Conservation (phyloP, 2,329 filamentous ascomycete genomes). For the Fusarium concolor region DNA sequence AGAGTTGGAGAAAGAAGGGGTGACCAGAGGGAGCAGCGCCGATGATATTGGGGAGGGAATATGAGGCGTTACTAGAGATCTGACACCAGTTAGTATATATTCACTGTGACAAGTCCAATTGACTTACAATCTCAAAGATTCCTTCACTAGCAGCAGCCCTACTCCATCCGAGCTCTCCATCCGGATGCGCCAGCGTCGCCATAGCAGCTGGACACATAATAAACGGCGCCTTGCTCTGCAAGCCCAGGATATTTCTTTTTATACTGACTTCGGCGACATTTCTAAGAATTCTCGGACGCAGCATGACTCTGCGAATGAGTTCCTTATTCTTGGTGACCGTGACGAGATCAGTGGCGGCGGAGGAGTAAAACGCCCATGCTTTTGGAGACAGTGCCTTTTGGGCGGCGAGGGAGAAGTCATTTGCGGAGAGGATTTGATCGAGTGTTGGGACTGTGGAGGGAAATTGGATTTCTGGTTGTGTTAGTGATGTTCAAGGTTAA, state of each 20-base stretch:
- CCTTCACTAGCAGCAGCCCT: constrained; percentile 45
- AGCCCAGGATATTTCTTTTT: constrained; percentile 65
- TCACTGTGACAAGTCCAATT: too few species aligned
- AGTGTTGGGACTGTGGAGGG: constrained; percentile 34
- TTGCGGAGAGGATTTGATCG: constrained; percentile 44
- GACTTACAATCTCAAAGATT: constrained; percentile 45
- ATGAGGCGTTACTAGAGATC: constrained; percentile 47
- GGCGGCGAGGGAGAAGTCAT: constrained; percentile 71
- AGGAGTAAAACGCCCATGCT: constrained; percentile 77
- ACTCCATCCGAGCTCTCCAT: constrained; percentile 65
- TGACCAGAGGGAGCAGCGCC: constrained; percentile 37
- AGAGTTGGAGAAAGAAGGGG: constrained; percentile 58
- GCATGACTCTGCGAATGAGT: constrained; percentile 65
- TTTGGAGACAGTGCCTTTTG: constrained; percentile 67
- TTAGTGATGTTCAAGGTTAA: neutral
- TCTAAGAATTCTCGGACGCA: constrained; percentile 68
- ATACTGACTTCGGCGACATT: constrained; percentile 66
- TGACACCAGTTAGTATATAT: neutral
- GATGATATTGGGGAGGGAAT: constrained; percentile 43
- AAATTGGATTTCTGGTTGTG: constrained; percentile 26
- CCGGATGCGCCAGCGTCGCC: constrained; percentile 70
- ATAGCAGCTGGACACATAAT: constrained; percentile 74
- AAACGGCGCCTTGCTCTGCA: constrained; percentile 64
- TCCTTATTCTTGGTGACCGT: constrained; percentile 67
- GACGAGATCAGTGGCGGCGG: constrained; percentile 71